Evolutionary conservation across 2,329 filamentous ascomycete genomes (phyloP).

Genomic region (Microdochium trichocladiopsis): DNA sequence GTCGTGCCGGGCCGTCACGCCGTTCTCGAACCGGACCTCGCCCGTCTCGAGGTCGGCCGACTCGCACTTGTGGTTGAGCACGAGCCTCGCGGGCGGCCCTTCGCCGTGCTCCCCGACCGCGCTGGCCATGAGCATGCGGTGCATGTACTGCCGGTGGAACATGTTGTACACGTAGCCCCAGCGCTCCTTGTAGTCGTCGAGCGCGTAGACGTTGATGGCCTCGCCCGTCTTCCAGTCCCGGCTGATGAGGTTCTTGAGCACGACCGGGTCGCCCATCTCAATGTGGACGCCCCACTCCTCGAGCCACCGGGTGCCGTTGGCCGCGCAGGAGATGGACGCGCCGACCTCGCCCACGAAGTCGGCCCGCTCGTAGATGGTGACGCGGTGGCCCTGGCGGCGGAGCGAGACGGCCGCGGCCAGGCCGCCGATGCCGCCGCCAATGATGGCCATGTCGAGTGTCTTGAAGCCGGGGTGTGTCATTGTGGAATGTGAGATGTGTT

Average conservation of each 20-base stretch:
- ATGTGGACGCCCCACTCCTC: conserved; percentile 63
- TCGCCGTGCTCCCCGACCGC: conserved; percentile 22
- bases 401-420: conserved; percentile 35
- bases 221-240: conserved; percentile 65
- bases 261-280: conserved; percentile 55
- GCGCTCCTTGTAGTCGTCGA: conserved; percentile 57
- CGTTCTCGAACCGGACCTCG: conserved; percentile 46
- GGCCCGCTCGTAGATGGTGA: conserved; percentile 58
- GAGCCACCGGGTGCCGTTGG: conserved; percentile 64
- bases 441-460: conserved; percentile 12
- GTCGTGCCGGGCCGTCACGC: conserved; percentile 42
- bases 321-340: conserved; percentile 60
- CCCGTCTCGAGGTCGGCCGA: conserved; percentile 44
- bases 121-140: conserved; percentile 26
- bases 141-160: conserved; percentile 52
- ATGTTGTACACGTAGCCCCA: conserved; percentile 62
- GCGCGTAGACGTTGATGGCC: conserved; percentile 54
- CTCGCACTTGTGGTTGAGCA: conserved; percentile 30
- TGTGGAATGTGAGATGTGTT: too few relatives aligned
- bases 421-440: conserved; percentile 40
- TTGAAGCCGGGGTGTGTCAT: too few relatives aligned
- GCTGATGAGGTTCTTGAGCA: conserved; percentile 60
- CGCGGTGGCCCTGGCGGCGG: conserved; percentile 36
- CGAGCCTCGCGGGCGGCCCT: conserved; percentile 21
- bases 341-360: conserved; percentile 64